A percentile compares a stretch with the other conserved stretches of the same genome.
These are phyloP conservation scores for Dothideomycetes sp. DNA, from an alignment of 2,329 filamentous ascomycete genomes.

Conservation along the genomic window DNA sequence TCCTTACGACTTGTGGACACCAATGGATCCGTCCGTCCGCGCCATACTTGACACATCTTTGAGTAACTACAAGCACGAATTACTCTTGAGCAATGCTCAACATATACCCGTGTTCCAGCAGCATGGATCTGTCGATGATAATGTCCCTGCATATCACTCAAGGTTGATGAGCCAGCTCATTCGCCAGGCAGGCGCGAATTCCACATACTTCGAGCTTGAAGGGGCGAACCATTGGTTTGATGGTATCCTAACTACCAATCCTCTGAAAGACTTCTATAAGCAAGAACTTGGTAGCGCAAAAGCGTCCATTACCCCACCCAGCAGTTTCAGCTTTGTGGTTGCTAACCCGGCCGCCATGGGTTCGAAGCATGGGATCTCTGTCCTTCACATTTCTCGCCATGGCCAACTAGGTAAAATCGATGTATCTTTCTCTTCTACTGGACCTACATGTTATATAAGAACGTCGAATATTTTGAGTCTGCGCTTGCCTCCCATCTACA, in stretches of 20 bases:
- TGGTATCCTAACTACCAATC: constrained; percentile 41
- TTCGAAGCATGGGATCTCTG: constrained; percentile 38
- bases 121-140: constrained; percentile 46
- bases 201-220: constrained; percentile 39
- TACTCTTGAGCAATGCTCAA: constrained; percentile 39
- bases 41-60: constrained; percentile 38
- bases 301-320: constrained; percentile 12
- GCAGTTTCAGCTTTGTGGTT: constrained; percentile 37
- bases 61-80: constrained; percentile 44
- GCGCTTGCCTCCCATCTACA: constrained; percentile 9
- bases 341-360: constrained; percentile 43
- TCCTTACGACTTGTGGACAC: constrained; percentile 44
- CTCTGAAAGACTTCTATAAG: constrained; percentile 38
- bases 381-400: constrained; percentile 39
- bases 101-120: constrained; percentile 45
- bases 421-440: constrained; percentile 22
- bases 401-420: constrained; percentile 40
- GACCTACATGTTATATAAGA: constrained; percentile 23
- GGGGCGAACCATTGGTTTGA: constrained; percentile 43
- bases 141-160: constrained; percentile 48
- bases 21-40: constrained; percentile 39
- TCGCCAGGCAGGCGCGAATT: constrained; percentile 28
- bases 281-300: constrained; percentile 19
- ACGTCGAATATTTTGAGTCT: constrained; percentile 32
- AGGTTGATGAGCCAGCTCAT: constrained; percentile 41